phyloP scores from a whole-genome alignment of 768 basidiomycete genomes.

The Boletus sp. region DNA sequence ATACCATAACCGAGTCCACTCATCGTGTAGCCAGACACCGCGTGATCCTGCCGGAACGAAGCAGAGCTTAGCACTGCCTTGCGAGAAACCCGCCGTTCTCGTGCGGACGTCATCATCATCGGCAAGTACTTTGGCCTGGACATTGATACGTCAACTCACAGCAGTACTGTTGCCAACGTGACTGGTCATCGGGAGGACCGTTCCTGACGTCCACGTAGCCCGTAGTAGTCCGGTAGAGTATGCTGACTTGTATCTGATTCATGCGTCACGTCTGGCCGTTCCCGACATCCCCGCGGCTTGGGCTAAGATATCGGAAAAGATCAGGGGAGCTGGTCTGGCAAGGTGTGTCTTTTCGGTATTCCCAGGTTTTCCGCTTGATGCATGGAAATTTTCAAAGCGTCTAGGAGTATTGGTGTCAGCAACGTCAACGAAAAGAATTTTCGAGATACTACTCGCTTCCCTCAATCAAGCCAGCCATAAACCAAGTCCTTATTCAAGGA shows the following conservation, averaged over 20 bases:
- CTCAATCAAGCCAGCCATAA: slow-evolving; percentile 61
- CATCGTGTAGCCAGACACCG: slow-evolving; percentile 46
- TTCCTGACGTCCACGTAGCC: slow-evolving; percentile 38
- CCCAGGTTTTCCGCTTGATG: background rate
- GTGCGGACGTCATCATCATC: slow-evolving; percentile 60
- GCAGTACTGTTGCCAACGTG: slow-evolving; percentile 52
- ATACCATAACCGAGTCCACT: slow-evolving; percentile 10
- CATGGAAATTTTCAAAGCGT: background rate
- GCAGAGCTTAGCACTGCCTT: slow-evolving; percentile 38
- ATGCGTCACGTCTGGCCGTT: slow-evolving; percentile 48
- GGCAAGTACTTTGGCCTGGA: slow-evolving; percentile 62
- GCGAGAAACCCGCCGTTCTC: slow-evolving; percentile 52
- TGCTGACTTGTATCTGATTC: slow-evolving; percentile 72
- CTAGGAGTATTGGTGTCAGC: slow-evolving; percentile 69
- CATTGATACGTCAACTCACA: slow-evolving; percentile 51
- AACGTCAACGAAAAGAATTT: slow-evolving; percentile 59
- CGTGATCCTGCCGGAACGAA: slow-evolving; percentile 61
- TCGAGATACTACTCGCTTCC: slow-evolving; percentile 51
- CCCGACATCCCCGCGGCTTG: slow-evolving; percentile 62
- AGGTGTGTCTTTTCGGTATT: slow-evolving; percentile 39
- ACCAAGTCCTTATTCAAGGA: slow-evolving; percentile 48
- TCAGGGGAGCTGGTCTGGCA: slow-evolving; percentile 53
- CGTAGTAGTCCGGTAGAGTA: slow-evolving; percentile 56
- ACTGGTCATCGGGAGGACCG: background rate
- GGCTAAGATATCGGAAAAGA: slow-evolving; percentile 59